phyloP scores from a whole-genome alignment of 2,329 filamentous ascomycete species.

The Elsinoe necatrix region DNA sequence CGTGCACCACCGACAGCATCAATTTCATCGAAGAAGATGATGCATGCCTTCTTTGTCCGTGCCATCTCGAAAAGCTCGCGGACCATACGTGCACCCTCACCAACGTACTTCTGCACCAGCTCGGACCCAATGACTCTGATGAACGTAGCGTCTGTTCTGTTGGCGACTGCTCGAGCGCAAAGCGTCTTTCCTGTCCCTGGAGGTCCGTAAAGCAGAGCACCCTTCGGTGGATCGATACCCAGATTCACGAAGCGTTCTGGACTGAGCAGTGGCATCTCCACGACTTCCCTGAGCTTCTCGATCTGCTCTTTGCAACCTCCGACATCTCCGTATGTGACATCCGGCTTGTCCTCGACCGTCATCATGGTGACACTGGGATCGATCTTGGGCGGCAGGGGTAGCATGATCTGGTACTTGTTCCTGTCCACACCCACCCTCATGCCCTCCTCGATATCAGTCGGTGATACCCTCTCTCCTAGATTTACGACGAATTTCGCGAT shows the following conservation, averaged over 20 bases:
- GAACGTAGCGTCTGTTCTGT: conserved; percentile 96
- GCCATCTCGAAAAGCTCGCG: conserved; percentile 99
- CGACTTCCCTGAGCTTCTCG: conserved; percentile 95
- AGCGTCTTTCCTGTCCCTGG: conserved; percentile 99
- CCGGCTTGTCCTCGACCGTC: conserved; percentile 99
- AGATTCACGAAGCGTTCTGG: conserved; percentile 96
- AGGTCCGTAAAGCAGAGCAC: conserved; percentile 89
- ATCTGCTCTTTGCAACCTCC: conserved; percentile 99
- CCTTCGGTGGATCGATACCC: conserved; percentile 98
- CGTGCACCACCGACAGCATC: conserved; percentile 92
- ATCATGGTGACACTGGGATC: conserved; percentile 99
- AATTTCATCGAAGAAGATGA: conserved; percentile 99
- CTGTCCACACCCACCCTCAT: conserved; percentile 98
- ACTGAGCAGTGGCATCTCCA: conserved; percentile 94
- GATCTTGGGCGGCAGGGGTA: conserved; percentile 95
- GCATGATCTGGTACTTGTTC: conserved; percentile 98
- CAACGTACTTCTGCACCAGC: conserved; percentile 97
- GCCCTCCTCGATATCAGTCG: conserved; percentile 97
- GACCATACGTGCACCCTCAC: conserved; percentile 96
- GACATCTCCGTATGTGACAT: conserved; percentile 97
- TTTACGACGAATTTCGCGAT: conserved; percentile 99
- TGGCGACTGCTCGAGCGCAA: conserved; percentile 92
- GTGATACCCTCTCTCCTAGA: conserved; percentile 89
- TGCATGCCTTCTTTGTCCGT: conserved; percentile 97
- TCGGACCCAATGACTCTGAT: conserved; percentile 98